These are phyloP conservation scores for Fomitopsis palustris DNA, from an alignment of 1,284 basidiomycete species.

Conservation along the genomic window DNA sequence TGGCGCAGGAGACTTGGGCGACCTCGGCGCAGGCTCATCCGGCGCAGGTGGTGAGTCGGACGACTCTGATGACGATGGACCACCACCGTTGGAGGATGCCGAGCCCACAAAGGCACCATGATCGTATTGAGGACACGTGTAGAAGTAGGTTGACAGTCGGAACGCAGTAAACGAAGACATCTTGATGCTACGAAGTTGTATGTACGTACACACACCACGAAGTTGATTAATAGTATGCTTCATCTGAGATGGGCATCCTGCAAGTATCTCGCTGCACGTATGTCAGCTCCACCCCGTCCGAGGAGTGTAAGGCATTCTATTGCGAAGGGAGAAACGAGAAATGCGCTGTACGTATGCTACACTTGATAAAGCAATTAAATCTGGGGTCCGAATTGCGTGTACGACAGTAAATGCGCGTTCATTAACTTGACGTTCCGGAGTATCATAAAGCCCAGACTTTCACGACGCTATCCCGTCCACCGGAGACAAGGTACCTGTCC, in stretches of 20 bases:
- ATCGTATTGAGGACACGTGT: not conserved
- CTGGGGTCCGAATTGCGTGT: not conserved
- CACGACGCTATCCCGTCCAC: conserved; percentile 83
- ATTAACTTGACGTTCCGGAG: not conserved
- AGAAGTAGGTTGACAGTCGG: not conserved
- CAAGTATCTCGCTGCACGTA: too few species aligned
- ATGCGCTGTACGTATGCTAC: conserved; percentile 1
- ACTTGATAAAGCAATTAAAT: conserved; percentile 3
- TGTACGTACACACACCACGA: not conserved
- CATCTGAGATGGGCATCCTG: not conserved
- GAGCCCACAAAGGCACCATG: conserved; percentile 32
- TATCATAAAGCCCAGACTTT: conserved; percentile 93
- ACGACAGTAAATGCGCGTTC: not conserved
- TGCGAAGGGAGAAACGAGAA: not conserved
- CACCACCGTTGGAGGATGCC: conserved; percentile 72
- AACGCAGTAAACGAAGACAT: not conserved
- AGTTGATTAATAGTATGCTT: not conserved
- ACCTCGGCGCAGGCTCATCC: conserved; percentile 27
- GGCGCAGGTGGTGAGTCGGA: conserved; percentile 38
- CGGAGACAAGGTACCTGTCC: conserved; percentile 93
- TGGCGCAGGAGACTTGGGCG: conserved; percentile 29
- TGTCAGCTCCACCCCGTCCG: not conserved
- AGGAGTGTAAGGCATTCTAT: not conserved
- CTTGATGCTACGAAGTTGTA: not conserved
- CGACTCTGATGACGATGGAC: conserved; percentile 63